These are phyloP conservation scores for Coniferiporia weirii DNA, from an alignment of 1,284 basidiomycete genomes.

Conservation along the genomic window DNA sequence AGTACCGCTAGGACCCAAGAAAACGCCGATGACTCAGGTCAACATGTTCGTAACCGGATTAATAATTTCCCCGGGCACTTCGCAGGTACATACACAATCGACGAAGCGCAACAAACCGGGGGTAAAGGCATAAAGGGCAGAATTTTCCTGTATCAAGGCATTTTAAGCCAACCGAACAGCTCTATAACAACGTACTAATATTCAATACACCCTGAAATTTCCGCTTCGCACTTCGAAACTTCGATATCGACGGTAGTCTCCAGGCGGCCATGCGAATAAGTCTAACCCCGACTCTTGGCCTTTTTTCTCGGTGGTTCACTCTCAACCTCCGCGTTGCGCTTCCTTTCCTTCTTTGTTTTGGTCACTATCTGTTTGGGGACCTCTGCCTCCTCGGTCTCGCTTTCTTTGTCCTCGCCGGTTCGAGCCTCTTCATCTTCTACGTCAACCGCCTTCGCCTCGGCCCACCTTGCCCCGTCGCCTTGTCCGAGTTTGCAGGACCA, in stretches of 20 bases:
- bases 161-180: background rate
- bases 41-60: too few species aligned
- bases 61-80: too few species aligned
- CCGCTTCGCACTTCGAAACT: background rate
- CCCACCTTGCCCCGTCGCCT: conserved; percentile 58
- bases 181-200: background rate
- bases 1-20: too few species aligned
- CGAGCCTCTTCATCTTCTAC: conserved; percentile 25
- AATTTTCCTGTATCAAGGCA: background rate
- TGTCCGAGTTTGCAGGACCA: conserved; percentile 76
- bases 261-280: conserved; percentile 7
- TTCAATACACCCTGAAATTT: background rate
- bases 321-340: conserved; percentile 16
- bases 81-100: too few species aligned
- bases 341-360: conserved; percentile 21
- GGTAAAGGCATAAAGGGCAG: too few species aligned
- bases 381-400: conserved; percentile 29
- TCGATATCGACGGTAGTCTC: background rate
- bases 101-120: too few species aligned
- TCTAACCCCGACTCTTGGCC: conserved; percentile 19
- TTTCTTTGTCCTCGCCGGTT: conserved; percentile 23
- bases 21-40: too few species aligned
- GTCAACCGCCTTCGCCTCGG: conserved; percentile 32
- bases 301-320: conserved; percentile 15
- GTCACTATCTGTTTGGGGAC: conserved; percentile 25